phyloP scores from a whole-genome alignment of 371 early-diverging fungal genomes.

The Fennellomyces sp. region DNA sequence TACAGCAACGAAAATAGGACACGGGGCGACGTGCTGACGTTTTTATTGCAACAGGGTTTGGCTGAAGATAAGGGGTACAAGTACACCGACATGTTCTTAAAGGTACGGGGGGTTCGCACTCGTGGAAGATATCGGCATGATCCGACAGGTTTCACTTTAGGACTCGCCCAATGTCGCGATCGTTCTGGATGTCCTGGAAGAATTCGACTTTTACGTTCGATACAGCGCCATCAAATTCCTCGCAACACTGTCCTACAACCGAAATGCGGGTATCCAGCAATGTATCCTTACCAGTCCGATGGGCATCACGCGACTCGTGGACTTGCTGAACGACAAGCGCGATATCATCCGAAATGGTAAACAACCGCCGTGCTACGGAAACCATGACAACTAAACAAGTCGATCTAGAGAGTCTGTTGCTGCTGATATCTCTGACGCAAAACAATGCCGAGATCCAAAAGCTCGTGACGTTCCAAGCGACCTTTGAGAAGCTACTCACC shows the following conservation, averaged over 20 bases:
- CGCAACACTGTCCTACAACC: conserved; percentile 68
- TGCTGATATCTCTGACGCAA: conserved; percentile 87
- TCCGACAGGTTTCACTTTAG: conserved; percentile 69
- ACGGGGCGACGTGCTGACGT: neutral
- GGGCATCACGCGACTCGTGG: conserved; percentile 91
- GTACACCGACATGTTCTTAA: conserved; percentile 53
- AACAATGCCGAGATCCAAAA: conserved; percentile 96
- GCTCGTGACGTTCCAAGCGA: conserved; percentile 96
- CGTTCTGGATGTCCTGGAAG: conserved; percentile 85
- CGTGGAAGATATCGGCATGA: neutral
- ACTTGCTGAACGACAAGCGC: conserved; percentile 87
- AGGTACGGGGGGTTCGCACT: conserved; percentile 28
- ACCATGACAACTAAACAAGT: too few relatives aligned
- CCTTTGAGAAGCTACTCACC: conserved; percentile 87
- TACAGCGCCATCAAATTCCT: conserved; percentile 88
- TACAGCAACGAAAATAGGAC: conserved; percentile 6
- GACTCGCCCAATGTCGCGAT: conserved; percentile 77
- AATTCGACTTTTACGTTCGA: conserved; percentile 92
- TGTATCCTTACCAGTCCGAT: conserved; percentile 87
- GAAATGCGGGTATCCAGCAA: conserved; percentile 76
- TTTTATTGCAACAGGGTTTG: conserved; percentile 26
- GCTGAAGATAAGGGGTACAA: conserved; percentile 42
- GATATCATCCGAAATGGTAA: conserved; percentile 95
- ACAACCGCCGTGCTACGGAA: neutral
- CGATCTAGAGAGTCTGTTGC: conserved; percentile 82